Percentiles rank a stretch among this genome's conserved stretches.
Conservation (phyloP, 371 early-diverging fungal genomes). For the Batrachochytrium dendrobatidis region DNA sequence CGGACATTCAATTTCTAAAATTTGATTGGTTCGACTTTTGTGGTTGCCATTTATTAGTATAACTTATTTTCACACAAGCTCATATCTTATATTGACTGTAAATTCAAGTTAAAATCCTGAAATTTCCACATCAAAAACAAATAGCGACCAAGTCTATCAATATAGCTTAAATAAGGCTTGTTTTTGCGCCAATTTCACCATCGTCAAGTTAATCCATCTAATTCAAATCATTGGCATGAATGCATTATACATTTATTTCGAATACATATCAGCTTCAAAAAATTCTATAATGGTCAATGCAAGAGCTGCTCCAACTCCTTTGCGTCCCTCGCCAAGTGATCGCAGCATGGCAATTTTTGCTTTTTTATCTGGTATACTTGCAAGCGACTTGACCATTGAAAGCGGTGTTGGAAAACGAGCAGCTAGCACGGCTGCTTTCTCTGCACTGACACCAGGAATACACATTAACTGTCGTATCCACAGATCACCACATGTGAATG, state of each 20-base stretch:
- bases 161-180: too few species aligned
- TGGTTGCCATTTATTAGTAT: too few species aligned
- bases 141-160: too few species aligned
- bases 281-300: constrained; percentile 16
- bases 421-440: constrained; percentile 69
- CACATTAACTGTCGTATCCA: constrained; percentile 77
- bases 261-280: neutral
- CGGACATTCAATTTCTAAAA: too few species aligned
- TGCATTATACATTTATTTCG: neutral
- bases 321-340: constrained; percentile 17
- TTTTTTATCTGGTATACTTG: constrained; percentile 6
- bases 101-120: too few species aligned
- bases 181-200: too few species aligned
- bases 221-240: too few species aligned
- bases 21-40: too few species aligned
- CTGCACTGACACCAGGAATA: constrained; percentile 68
- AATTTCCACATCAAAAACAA: too few species aligned
- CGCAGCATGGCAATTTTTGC: constrained; percentile 19
- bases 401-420: constrained; percentile 54
- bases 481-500: constrained; percentile 58
- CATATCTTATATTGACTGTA: too few species aligned
- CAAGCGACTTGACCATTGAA: constrained; percentile 17
- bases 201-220: too few species aligned
- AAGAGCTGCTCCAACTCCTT: constrained; percentile 18
- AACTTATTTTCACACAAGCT: too few species aligned